Base-by-base conservation (phyloP, 2,329 filamentous ascomycete genomes). In the Pseudovirgaria hyperparasitica region DNA sequence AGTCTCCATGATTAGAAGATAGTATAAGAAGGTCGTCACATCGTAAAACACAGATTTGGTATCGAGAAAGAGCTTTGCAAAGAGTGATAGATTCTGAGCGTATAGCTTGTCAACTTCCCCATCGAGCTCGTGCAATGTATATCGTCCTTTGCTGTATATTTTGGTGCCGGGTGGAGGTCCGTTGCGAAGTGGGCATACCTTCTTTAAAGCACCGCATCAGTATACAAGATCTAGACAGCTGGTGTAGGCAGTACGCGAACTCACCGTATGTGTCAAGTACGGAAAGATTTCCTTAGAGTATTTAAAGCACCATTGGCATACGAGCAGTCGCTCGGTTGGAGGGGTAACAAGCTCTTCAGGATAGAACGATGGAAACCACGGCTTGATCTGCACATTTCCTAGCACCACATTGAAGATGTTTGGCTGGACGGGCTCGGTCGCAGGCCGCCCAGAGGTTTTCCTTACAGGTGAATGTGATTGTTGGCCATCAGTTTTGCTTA, bases 41-140 rank as follows among this genome's bases (percentile, higher is more conserved):
- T 98, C 90, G 62, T 93, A 98, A 58, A 94, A 96, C 41, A 98
- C 86, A 6, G 84, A 93, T 50, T 98, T 98, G 48, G 92, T 93
- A 54, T 96, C 86, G 38, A 98, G 78, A 54, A 96, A 98, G 23
- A 98, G 72, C 56, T 96, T 98, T 16, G 85, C 86, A 52, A 96
- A 94, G 23, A 98, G 75, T 7, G 82, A 94, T 9, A 98, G 69
- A 43, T 94, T 93, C 56, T 96, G 90, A 40, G 84, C 86, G 52
- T 92, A 96, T 16, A 94, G 50, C 44, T 77, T 79, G 37, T 93
- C 70, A 39, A 77, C 72, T 47, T 86, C 85, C 12, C 90, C 90
- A 48, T 98, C 90, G 6, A 96, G 75, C 54, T 93, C 82, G 70
- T 85, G 90, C 6, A 98, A 75, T 34, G 80, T 77, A 66, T 86